Evolutionary conservation across 1,139 yeast species (phyloP).

Genomic region (Candida albicans): DNA sequence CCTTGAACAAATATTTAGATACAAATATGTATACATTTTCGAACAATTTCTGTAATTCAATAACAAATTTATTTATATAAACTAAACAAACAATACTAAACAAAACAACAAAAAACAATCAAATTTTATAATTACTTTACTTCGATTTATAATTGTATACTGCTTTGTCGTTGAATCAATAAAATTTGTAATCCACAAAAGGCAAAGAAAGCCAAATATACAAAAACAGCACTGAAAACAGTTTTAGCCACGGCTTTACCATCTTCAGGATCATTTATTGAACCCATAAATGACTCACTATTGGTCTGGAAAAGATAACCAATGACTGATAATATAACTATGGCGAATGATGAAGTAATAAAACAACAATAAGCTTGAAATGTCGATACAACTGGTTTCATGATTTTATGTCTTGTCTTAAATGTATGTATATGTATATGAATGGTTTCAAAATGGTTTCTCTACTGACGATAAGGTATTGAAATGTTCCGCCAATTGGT

Average conservation of each 20-base stretch:
- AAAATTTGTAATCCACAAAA: constrained; percentile 88
- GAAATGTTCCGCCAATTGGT: too few relatives aligned
- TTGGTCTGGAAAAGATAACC: constrained; percentile 78
- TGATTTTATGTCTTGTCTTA: constrained; percentile 9
- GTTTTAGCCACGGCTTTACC: constrained; percentile 94
- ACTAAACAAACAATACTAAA: too few relatives aligned
- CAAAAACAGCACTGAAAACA: constrained; percentile 84
- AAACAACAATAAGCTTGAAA: constrained; percentile 96
- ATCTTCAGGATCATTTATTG: constrained; percentile 85
- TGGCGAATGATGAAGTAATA: constrained; percentile 84
- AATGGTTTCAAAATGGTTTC: too few relatives aligned
- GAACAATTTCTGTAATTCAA: too few relatives aligned
- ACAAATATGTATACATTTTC: too few relatives aligned
- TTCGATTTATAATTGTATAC: constrained; percentile 48
- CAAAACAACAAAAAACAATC: background rate
- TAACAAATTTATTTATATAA: background rate
- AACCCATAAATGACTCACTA: constrained; percentile 92
- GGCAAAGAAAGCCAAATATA: constrained; percentile 73
- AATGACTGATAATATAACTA: constrained; percentile 79
- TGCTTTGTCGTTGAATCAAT: constrained; percentile 58
- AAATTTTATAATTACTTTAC: too few relatives aligned
- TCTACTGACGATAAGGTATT: too few relatives aligned
- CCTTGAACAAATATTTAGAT: too few relatives aligned
- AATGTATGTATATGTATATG: too few relatives aligned
- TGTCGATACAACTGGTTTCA: constrained; percentile 46